These are phyloP conservation scores for Cornus florida DNA, from an alignment of 148 eudicot species.

Conservation along the genomic window DNA sequence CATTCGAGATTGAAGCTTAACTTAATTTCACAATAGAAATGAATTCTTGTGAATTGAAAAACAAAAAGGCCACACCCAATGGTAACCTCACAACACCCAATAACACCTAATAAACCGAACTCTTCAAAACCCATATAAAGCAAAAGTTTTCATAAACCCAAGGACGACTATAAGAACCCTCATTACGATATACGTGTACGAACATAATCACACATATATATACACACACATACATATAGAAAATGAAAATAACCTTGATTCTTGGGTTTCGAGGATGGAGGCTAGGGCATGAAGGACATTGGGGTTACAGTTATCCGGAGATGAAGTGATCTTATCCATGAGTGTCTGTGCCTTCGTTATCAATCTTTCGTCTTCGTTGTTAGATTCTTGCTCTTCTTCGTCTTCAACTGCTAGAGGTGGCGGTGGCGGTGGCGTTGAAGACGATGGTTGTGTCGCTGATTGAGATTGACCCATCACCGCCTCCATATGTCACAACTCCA, in stretches of 20 bases:
- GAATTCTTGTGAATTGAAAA: not conserved
- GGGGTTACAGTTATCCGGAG: conserved; percentile 80
- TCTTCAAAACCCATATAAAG: not conserved
- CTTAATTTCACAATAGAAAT: not conserved
- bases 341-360: conserved; percentile 54
- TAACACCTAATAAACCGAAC: not conserved
- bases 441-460: conserved; percentile 10
- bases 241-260: conserved; percentile 52
- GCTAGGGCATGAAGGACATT: conserved; percentile 75
- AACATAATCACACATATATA: not conserved
- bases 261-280: conserved; percentile 78
- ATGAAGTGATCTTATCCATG: conserved; percentile 71
- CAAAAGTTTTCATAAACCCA: not conserved
- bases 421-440: conserved; percentile 10
- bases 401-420: conserved; percentile 13
- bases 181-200: not conserved
- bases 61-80: not conserved
- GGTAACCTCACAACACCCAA: not conserved
- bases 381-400: conserved; percentile 31
- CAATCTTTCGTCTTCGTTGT: conserved; percentile 54
- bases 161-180: not conserved
- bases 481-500: conserved; percentile 13
- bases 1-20: not conserved
- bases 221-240: conserved; percentile 4
- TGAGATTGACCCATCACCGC: conserved; percentile 18